Evolutionary conservation across 176 grass and related monocot species (phyloP), one percentile per base, ranked within the genome.

Genomic region (Avena atlantica): DNA sequence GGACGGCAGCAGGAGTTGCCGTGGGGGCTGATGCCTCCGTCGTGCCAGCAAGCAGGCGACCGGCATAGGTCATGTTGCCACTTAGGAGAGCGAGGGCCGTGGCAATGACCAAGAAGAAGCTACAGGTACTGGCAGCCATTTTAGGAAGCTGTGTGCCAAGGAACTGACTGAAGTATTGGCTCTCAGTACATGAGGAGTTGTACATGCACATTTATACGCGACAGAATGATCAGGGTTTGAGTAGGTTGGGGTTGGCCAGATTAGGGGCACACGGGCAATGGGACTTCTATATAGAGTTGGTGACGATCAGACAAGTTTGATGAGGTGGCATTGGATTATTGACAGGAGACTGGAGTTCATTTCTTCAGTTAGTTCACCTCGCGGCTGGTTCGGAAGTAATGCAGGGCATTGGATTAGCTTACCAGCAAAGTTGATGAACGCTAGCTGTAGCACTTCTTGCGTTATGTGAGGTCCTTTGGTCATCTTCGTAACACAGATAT

Each of bases 201-300:
- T 81, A 15, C 79, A 52, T 36, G 3, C 23, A 31, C 47, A 81
- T 67, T 81, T 81, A 81, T 67, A 50, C 15, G 12, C 24, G 45
- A 4, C 12, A n/a, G 23, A 27, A 25, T 50, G 37, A 66, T 66
- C 44, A 8, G 9, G 2, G 42, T 81, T 42, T 65, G n/a, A 80
- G 47, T 66, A 81, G 44, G 24, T 67, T 67, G 61, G 79, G 9
- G 61, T 81, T 81, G 61, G 45, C 79, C 61, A 81, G 79, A 81
- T 51, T 81, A 48, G 9, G 34, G 67, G 12, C 50, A 12, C 75
- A n/a, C 29, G 8, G 49, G 15, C 2, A 12, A 66, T 49, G 24
- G 3, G 59, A 29, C 15, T 65, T 65, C 14, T 50, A 48, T 81
- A 8, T 67, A 61, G 61, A 81, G 44, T 66, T 27, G 45, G 60